phyloP scores from a whole-genome alignment of 441 rosid genomes.

The Populus hybrid region DNA sequence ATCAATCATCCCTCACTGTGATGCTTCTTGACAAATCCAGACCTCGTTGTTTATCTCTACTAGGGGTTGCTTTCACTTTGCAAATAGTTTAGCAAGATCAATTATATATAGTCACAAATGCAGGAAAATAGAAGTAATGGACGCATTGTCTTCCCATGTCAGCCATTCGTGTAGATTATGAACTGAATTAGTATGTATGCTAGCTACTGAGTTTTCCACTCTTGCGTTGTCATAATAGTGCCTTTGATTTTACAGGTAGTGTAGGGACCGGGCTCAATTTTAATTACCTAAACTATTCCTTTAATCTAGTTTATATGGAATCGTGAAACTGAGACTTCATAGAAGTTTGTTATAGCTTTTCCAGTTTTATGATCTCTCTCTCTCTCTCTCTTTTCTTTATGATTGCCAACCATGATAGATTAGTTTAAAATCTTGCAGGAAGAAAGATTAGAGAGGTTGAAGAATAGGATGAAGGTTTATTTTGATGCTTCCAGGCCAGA shows the following conservation, averaged over 20 bases:
- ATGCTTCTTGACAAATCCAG: neutral
- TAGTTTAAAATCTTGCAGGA: conserved; percentile 39
- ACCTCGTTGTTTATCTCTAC: neutral
- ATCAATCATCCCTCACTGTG: neutral
- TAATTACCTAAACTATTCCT: neutral
- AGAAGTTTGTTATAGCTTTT: neutral
- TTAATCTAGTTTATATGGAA: neutral
- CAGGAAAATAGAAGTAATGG: neutral
- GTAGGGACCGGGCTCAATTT: neutral
- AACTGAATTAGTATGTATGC: neutral
- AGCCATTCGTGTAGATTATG: neutral
- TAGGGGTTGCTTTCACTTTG: neutral
- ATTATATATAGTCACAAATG: neutral
- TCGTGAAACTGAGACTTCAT: neutral
- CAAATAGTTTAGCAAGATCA: neutral
- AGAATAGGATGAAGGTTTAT: conserved; percentile 61
- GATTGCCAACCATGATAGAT: neutral
- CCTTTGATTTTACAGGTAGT: neutral
- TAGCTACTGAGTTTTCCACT: neutral
- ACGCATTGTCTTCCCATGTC: neutral
- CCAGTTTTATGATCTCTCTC: neutral
- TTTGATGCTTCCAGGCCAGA: conserved; percentile 70
- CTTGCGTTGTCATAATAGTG: neutral
- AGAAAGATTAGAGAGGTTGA: conserved; percentile 67
- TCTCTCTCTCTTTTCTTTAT: neutral